Evolutionary conservation across 306 rosid genomes (phyloP).

Genomic region (Cucurbita argyrosperma): DNA sequence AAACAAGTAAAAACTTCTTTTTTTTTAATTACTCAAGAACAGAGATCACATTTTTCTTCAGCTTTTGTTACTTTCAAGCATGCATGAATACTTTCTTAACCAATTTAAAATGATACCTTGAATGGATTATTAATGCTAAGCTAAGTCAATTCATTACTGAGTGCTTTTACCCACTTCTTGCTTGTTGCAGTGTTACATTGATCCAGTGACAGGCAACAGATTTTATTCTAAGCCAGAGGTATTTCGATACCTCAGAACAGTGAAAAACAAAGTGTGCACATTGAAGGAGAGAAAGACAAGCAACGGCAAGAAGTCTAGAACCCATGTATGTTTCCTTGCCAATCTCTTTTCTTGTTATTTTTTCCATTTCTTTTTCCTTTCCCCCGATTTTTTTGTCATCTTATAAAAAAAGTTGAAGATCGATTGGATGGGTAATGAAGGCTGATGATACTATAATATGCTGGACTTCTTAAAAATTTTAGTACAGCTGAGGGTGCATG

Average conservation of each 20-base stretch:
- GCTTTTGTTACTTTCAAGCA: neutral
- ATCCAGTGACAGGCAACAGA: constrained; percentile 39
- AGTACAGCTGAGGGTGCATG: neutral
- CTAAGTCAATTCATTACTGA: constrained; percentile 1
- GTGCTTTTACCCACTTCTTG: constrained; percentile 1
- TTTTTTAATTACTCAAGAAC: neutral
- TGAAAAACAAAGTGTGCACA: constrained; percentile 19
- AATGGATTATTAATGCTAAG: neutral
- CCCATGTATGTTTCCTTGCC: constrained; percentile 27
- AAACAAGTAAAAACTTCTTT: neutral
- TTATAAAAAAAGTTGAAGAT: neutral
- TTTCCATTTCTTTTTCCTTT: neutral
- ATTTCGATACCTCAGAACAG: constrained; percentile 46
- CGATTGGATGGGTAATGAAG: neutral
- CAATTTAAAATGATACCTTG: neutral
- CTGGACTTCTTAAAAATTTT: neutral
- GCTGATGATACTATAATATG: neutral
- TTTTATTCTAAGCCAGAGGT: constrained; percentile 88
- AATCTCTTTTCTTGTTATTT: constrained; percentile 2
- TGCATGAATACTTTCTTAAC: neutral
- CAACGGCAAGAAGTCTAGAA: constrained; percentile 16
- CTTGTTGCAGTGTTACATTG: constrained; percentile 53
- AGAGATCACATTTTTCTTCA: neutral
- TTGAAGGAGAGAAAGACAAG: constrained; percentile 18
- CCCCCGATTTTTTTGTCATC: neutral